A percentile compares a stretch with the other conserved stretches of the same genome.
Evolutionary conservation across 768 basidiomycete genomes (phyloP).

Genomic region (Exidia glandulosa): DNA sequence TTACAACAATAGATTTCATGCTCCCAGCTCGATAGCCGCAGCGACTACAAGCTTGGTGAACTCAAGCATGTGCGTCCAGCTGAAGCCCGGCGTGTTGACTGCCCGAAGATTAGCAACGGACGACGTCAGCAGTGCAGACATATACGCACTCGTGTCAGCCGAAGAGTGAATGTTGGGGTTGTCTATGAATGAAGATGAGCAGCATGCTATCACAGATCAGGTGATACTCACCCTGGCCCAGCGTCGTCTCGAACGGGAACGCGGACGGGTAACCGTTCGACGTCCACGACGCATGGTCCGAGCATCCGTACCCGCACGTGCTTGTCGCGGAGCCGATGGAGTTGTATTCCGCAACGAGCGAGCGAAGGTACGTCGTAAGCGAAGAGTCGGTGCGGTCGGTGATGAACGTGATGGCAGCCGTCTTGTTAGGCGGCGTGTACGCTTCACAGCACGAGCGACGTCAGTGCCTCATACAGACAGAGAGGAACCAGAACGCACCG

Average conservation of each 20-base stretch:
- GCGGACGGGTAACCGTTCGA: constrained; percentile 1
- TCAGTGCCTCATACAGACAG: constrained; percentile 3
- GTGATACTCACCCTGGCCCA: no score
- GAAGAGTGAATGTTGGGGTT: constrained; percentile 20
- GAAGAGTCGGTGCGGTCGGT: not conserved
- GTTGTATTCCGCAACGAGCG: constrained; percentile 7
- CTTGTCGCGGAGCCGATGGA: not conserved
- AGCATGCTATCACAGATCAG: no score
- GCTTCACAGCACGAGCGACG: not conserved
- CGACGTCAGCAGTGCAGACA: constrained; percentile 12
- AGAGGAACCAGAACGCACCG: constrained; percentile 23
- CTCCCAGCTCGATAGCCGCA: constrained; percentile 41
- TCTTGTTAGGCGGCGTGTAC: not conserved
- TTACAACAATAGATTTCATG: constrained; percentile 6
- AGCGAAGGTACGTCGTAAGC: constrained; percentile 22
- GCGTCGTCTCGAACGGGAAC: constrained; percentile 1
- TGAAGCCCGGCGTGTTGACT: constrained; percentile 23
- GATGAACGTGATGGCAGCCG: not conserved
- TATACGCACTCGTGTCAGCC: not conserved
- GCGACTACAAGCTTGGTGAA: constrained; percentile 51
- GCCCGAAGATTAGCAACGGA: no score
- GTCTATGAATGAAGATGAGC: no score
- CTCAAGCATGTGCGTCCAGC: constrained; percentile 38
- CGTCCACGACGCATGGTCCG: constrained; percentile 2
- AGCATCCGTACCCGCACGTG: constrained; percentile 1